phyloP scores from a whole-genome alignment of 495 filamentous ascomycete species.

The Lichenothelia convexa region DNA sequence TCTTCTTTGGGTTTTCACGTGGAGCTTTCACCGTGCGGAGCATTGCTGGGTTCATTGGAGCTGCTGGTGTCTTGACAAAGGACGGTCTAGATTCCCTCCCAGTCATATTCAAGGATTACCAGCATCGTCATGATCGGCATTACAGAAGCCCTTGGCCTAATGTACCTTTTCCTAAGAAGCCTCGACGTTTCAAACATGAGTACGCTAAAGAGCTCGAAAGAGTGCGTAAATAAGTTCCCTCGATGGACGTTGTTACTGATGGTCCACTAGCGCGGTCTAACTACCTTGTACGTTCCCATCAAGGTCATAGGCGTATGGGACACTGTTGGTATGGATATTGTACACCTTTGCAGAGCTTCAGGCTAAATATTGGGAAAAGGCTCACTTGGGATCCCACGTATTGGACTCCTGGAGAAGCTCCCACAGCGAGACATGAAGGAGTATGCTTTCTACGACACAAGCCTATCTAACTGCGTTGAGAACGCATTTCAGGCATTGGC shows the following conservation, averaged over 20 bases:
- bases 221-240: slow-evolving; percentile 11
- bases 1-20: slow-evolving; percentile 53
- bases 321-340: slow-evolving; percentile 20
- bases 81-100: slow-evolving; percentile 44
- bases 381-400: slow-evolving; percentile 17
- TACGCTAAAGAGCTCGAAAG: slow-evolving; percentile 21
- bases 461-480: slow-evolving; percentile 36
- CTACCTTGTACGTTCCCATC: slow-evolving; percentile 16
- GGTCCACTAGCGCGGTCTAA: slow-evolving; percentile 10
- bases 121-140: slow-evolving; percentile 32
- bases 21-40: slow-evolving; percentile 55
- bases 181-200: slow-evolving; percentile 23
- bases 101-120: slow-evolving; percentile 44
- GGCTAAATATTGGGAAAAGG: slow-evolving; percentile 4
- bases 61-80: slow-evolving; percentile 44
- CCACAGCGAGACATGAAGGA: slow-evolving; percentile 30
- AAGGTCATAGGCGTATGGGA: slow-evolving; percentile 25
- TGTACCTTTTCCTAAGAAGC: slow-evolving; percentile 40
- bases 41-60: slow-evolving; percentile 41
- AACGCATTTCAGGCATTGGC: slow-evolving; percentile 61
- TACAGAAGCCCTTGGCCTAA: slow-evolving; percentile 40
- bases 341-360: not conserved
- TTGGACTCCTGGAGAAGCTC: slow-evolving; percentile 2
- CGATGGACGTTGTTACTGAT: not conserved
- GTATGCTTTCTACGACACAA: slow-evolving; percentile 41